Evolutionary conservation across 495 filamentous ascomycete species (phyloP).

Genomic region (Annulohypoxylon maeteangense): DNA sequence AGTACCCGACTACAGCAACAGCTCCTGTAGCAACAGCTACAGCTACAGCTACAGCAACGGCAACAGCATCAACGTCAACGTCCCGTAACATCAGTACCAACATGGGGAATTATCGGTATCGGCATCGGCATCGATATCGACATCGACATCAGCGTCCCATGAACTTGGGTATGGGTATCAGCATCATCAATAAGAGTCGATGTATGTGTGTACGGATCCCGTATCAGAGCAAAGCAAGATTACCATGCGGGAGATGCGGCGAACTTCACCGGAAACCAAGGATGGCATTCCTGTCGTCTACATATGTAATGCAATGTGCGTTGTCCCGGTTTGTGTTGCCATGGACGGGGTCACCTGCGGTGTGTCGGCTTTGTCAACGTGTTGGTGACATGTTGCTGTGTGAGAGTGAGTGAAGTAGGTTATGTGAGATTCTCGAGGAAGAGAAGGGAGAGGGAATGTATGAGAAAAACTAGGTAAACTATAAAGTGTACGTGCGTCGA

Average conservation of each 20-base stretch:
- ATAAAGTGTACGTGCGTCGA: conserved; percentile 2
- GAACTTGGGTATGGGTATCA: conserved; percentile 6
- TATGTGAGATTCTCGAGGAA: conserved; percentile 5
- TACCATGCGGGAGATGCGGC: conserved; percentile 44
- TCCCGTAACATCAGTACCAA: conserved; percentile 8
- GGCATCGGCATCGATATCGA: conserved; percentile 8
- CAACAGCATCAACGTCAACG: neutral
- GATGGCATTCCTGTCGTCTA: conserved; percentile 42
- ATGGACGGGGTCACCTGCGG: conserved; percentile 43
- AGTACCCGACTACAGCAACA: conserved; percentile 11
- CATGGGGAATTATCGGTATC: conserved; percentile 13
- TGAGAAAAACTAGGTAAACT: neutral
- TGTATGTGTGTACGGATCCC: neutral
- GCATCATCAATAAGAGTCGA: conserved; percentile 18
- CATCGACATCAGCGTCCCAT: conserved; percentile 16
- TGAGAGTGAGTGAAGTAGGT: conserved; percentile 21
- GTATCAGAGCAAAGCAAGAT: conserved; percentile 4
- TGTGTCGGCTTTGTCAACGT: conserved; percentile 44
- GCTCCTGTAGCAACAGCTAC: no score
- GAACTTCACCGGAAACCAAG: conserved; percentile 43
- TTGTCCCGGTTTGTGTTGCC: conserved; percentile 45
- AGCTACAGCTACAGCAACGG: neutral
- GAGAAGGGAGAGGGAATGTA: neutral
- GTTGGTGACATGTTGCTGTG: conserved; percentile 44
- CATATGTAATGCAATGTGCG: conserved; percentile 45